A percentile compares a stretch with the other conserved stretches of the same genome.
Evolutionary conservation across 2,329 filamentous ascomycete genomes (phyloP).

Genomic region (Chrysoporthe puriensis): DNA sequence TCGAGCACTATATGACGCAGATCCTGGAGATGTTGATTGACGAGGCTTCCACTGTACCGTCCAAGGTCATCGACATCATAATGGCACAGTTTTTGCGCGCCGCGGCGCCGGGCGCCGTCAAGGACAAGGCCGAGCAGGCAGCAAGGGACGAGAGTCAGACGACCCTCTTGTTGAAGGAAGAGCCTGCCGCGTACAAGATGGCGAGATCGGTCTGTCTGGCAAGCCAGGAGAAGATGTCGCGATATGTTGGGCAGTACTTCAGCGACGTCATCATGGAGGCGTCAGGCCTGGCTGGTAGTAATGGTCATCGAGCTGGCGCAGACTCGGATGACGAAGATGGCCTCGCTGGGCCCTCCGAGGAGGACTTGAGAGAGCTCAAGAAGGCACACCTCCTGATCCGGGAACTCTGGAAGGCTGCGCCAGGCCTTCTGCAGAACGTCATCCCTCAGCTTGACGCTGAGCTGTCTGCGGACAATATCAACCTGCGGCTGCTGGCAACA

Average conservation of each 20-base stretch:
- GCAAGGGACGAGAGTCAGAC: constrained; percentile 76
- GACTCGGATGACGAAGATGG: constrained; percentile 67
- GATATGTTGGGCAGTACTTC: constrained; percentile 94
- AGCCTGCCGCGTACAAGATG: constrained; percentile 94
- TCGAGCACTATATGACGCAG: constrained; percentile 89
- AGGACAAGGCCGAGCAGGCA: constrained; percentile 57
- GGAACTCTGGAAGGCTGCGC: constrained; percentile 91
- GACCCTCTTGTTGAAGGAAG: constrained; percentile 82
- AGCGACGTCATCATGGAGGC: constrained; percentile 94
- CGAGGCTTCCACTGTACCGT: constrained; percentile 76
- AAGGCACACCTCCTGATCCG: constrained; percentile 89
- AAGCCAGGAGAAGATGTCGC: constrained; percentile 91
- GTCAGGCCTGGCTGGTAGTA: constrained; percentile 61
- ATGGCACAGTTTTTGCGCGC: constrained; percentile 94
- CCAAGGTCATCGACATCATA: constrained; percentile 86
- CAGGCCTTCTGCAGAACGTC: constrained; percentile 87
- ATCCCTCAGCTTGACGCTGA: constrained; percentile 93
- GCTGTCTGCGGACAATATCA: constrained; percentile 84
- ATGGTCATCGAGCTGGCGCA: constrained; percentile 61
- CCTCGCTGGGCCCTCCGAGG: constrained; percentile 69
- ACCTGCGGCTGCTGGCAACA: constrained; percentile 84
- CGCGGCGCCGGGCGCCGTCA: constrained; percentile 69
- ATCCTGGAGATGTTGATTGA: constrained; percentile 86
- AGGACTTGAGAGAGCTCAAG: constrained; percentile 82
- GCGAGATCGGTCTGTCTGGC: constrained; percentile 91